These are phyloP conservation scores for Seiridium unicorne DNA, from an alignment of 2,329 filamentous ascomycete species.

Conservation along the genomic window DNA sequence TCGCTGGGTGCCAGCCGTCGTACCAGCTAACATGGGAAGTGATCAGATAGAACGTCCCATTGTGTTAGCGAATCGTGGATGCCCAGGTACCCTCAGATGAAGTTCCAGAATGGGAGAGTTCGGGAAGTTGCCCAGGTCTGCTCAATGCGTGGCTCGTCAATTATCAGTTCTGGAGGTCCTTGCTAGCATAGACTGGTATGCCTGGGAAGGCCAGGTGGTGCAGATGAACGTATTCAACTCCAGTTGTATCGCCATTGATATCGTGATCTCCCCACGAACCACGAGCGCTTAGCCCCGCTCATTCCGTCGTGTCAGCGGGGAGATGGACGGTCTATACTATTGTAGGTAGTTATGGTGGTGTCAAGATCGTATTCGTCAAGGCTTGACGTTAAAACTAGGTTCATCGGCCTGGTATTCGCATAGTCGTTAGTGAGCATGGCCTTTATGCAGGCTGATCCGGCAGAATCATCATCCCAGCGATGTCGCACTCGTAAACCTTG, in stretches of 20 bases:
- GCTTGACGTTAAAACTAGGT: too few relatives aligned
- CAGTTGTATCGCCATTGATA: too few relatives aligned
- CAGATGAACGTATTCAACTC: conserved; percentile 45
- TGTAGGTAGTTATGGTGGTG: too few relatives aligned
- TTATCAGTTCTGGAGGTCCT: conserved; percentile 49
- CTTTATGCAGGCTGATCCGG: too few relatives aligned
- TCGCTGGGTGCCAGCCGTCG: conserved; percentile 10
- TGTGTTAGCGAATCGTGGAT: conserved; percentile 27
- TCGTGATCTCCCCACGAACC: neutral
- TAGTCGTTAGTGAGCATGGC: too few relatives aligned
- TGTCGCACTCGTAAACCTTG: too few relatives aligned
- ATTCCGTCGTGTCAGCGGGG: too few relatives aligned
- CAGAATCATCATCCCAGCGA: too few relatives aligned
- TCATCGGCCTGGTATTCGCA: too few relatives aligned
- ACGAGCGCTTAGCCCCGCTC: neutral
- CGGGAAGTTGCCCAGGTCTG: conserved; percentile 38
- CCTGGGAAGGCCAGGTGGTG: conserved; percentile 48
- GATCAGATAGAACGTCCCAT: conserved; percentile 29
- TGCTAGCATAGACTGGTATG: conserved; percentile 50
- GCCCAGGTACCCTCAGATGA: conserved; percentile 33
- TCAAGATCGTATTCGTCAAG: too few relatives aligned
- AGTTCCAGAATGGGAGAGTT: conserved; percentile 21
- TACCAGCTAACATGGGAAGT: conserved; percentile 24
- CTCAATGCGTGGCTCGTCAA: conserved; percentile 35
- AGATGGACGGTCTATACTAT: too few relatives aligned